Conservation (phyloP, 805 yeast genomes). For the Debaryomyces prosopidis region DNA sequence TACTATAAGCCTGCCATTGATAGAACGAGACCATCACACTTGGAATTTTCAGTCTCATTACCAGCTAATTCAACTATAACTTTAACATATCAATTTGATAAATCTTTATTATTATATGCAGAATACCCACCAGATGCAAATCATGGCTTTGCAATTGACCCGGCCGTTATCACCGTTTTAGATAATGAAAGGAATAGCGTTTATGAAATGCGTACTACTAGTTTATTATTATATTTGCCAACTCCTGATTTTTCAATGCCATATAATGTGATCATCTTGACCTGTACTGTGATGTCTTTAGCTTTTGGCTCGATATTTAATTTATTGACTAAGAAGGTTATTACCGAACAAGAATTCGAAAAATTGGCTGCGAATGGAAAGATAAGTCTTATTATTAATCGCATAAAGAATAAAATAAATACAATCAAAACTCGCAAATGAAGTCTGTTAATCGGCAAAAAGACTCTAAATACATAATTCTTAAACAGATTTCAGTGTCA, state of each 20-base stretch:
- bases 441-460: no score
- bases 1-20: conserved; percentile 78
- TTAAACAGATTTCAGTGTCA: no score
- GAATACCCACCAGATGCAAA: conserved; percentile 99
- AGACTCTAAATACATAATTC: no score
- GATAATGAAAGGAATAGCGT: conserved; percentile 17
- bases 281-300: conserved; percentile 90
- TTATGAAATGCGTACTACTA: conserved; percentile 74
- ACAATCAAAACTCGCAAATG: neutral
- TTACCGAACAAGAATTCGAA: conserved; percentile 66
- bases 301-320: conserved; percentile 88
- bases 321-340: conserved; percentile 68
- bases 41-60: conserved; percentile 64
- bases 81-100: conserved; percentile 79
- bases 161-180: conserved; percentile 73
- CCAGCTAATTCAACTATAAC: conserved; percentile 67
- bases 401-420: conserved; percentile 2
- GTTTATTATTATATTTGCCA: conserved; percentile 83
- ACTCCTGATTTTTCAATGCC: conserved; percentile 99
- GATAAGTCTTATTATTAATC: conserved; percentile 6
- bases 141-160: conserved; percentile 94
- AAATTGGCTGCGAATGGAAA: conserved; percentile 16
- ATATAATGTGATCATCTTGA: conserved; percentile 89
- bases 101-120: conserved; percentile 75
- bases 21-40: conserved; percentile 76